Conservation (phyloP, 2,329 filamentous ascomycete genomes). For the Orbilia quercus region DNA sequence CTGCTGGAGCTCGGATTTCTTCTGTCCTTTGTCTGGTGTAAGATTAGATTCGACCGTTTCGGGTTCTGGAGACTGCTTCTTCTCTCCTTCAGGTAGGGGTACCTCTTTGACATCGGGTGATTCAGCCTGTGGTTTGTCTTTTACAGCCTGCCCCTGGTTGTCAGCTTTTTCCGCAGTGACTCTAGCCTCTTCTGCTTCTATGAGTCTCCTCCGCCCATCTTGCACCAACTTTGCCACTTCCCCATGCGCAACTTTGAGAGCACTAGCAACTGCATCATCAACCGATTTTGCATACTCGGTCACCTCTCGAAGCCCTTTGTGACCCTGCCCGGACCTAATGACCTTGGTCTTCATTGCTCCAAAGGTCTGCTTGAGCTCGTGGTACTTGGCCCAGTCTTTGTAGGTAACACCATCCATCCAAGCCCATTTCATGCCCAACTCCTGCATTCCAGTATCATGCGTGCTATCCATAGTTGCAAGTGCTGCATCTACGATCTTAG, state of each 20-base stretch:
- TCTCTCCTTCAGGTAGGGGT: constrained; percentile 60
- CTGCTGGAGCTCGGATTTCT: constrained; percentile 47
- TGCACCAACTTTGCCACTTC: constrained; percentile 85
- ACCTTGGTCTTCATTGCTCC: constrained; percentile 87
- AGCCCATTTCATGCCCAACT: constrained; percentile 93
- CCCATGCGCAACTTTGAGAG: constrained; percentile 80
- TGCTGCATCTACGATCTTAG: constrained; percentile 79
- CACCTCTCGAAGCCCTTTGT: constrained; percentile 73
- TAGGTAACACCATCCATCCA: constrained; percentile 96
- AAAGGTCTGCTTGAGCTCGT: constrained; percentile 83
- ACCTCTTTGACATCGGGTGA: constrained; percentile 57
- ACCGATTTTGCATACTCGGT: constrained; percentile 64
- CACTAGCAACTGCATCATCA: constrained; percentile 78
- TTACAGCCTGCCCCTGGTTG: constrained; percentile 31
- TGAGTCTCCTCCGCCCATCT: constrained; percentile 84
- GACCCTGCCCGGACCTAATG: constrained; percentile 77
- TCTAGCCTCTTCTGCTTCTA: constrained; percentile 72
- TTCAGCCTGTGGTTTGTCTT: constrained; percentile 59
- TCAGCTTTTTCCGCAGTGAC: constrained; percentile 56
- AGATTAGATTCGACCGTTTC: constrained; percentile 58
- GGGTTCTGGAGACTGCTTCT: constrained; percentile 57
- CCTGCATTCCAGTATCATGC: constrained; percentile 83
- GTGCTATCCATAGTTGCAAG: constrained; percentile 85
- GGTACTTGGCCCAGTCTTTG: constrained; percentile 96
- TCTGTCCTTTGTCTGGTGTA: constrained; percentile 53